Evolutionary conservation across 495 filamentous ascomycete genomes (phyloP).

Genomic region (Podospora sp.): DNA sequence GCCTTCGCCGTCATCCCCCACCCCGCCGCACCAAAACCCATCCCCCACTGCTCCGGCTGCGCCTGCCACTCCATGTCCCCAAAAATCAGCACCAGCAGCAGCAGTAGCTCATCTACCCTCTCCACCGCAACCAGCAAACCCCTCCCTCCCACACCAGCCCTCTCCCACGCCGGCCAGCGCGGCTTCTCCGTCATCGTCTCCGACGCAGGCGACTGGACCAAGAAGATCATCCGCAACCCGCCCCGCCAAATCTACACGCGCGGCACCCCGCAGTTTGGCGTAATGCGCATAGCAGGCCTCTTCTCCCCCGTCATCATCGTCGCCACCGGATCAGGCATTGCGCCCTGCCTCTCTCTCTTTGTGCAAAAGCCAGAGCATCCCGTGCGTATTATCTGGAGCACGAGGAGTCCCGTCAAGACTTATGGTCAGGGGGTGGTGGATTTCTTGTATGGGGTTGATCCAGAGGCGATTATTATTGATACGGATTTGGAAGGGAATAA

Average conservation of each 20-base stretch:
- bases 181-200: constrained; percentile 75
- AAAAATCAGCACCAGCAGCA: not conserved
- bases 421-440: constrained; percentile 50
- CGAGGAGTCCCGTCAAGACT: constrained; percentile 45
- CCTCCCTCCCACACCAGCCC: constrained; percentile 50
- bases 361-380: constrained; percentile 43
- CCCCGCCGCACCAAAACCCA: constrained; percentile 24
- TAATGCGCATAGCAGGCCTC: constrained; percentile 70
- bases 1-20: constrained; percentile 76
- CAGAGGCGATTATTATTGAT: constrained; percentile 53
- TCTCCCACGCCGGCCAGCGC: constrained; percentile 54
- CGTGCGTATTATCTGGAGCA: constrained; percentile 55
- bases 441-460: constrained; percentile 47
- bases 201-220: constrained; percentile 86
- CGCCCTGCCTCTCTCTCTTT: constrained; percentile 61
- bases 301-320: constrained; percentile 72
- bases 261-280: constrained; percentile 62
- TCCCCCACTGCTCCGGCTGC: constrained; percentile 22
- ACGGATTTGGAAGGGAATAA: constrained; percentile 41
- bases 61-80: constrained; percentile 2
- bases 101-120: not conserved
- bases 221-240: constrained; percentile 61
- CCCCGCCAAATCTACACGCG: constrained; percentile 60
- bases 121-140: constrained; percentile 33
- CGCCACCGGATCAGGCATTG: constrained; percentile 84